Conservation (phyloP, 2,329 filamentous ascomycete genomes). For the Aspergillus luchuensis region DNA sequence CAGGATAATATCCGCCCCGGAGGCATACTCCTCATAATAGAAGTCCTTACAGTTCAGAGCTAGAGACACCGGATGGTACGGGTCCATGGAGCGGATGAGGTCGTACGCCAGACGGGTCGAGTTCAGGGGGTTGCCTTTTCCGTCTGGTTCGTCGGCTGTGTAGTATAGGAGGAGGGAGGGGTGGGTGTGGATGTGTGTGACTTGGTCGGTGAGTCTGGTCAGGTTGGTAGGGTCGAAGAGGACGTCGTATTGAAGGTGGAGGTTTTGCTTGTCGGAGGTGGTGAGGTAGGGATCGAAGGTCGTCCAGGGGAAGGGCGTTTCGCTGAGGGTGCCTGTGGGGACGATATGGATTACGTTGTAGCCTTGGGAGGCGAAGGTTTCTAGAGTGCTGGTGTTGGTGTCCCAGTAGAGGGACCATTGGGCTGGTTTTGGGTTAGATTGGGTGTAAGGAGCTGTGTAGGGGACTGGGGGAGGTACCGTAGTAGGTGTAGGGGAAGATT, state of each 20-base stretch:
- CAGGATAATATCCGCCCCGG: conserved; percentile 1
- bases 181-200: not conserved
- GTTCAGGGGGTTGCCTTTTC: not conserved
- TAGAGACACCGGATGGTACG: not conserved
- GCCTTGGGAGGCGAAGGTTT: not conserved
- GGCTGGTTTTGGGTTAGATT: not conserved
- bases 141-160: conserved; percentile 2
- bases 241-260: conserved; percentile 3
- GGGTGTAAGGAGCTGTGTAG: not conserved
- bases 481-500: conserved; percentile 8
- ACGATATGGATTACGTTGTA: conserved; percentile 10
- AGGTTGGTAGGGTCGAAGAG: not conserved
- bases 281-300: not conserved
- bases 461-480: not conserved
- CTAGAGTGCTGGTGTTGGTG: not conserved
- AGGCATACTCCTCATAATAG: not conserved
- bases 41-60: conserved; percentile 6
- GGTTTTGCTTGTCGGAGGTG: not conserved
- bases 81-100: not conserved
- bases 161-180: conserved; percentile 3
- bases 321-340: not conserved
- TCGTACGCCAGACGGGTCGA: not conserved
- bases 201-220: not conserved
- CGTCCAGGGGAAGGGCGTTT: not conserved
- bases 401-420: conserved; percentile 9